phyloP scores from a whole-genome alignment of 176 grass and related monocot species.

The Secale cereale region DNA sequence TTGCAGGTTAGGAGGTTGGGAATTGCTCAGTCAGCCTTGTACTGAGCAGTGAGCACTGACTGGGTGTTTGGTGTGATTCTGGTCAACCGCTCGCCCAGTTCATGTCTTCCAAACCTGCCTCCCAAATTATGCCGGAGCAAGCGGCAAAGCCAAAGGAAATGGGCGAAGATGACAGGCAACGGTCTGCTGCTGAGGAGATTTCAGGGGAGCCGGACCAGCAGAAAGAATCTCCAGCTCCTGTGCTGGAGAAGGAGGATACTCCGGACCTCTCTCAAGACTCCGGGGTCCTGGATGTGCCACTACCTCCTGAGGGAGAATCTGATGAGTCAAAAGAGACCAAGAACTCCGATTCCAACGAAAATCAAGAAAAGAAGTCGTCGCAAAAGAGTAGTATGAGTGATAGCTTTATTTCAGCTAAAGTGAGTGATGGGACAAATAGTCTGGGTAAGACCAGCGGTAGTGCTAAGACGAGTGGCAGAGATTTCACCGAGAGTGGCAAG shows the following conservation, averaged over 20 bases:
- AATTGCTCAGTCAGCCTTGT: background rate
- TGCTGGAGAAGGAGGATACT: constrained; percentile 40
- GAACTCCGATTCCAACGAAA: constrained; percentile 42
- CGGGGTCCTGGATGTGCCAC: constrained; percentile 24
- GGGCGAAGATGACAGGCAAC: constrained; percentile 30
- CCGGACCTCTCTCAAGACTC: constrained; percentile 23
- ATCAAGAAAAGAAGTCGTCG: constrained; percentile 64
- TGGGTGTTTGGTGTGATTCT: background rate
- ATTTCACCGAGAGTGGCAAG: constrained; percentile 79
- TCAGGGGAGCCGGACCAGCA: constrained; percentile 2
- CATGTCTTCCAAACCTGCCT: constrained; percentile 23
- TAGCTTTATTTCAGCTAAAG: constrained; percentile 78
- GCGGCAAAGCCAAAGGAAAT: constrained; percentile 11
- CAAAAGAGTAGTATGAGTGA: constrained; percentile 76
- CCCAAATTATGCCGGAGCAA: constrained; percentile 24
- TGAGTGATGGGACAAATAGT: constrained; percentile 83
- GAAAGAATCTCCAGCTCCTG: constrained; percentile 25
- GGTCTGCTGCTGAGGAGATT: background rate
- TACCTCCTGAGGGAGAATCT: constrained; percentile 31
- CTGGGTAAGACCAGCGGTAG: constrained; percentile 63
- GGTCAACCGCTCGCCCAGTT: constrained; percentile 16
- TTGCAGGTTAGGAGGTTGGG: constrained; percentile 30
- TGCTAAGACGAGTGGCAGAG: constrained; percentile 52
- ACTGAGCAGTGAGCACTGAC: background rate
- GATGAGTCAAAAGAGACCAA: constrained; percentile 40